These are phyloP conservation scores for Patellifolia procumbens DNA, from an alignment of 179 eudicot species.

Conservation along the genomic window DNA sequence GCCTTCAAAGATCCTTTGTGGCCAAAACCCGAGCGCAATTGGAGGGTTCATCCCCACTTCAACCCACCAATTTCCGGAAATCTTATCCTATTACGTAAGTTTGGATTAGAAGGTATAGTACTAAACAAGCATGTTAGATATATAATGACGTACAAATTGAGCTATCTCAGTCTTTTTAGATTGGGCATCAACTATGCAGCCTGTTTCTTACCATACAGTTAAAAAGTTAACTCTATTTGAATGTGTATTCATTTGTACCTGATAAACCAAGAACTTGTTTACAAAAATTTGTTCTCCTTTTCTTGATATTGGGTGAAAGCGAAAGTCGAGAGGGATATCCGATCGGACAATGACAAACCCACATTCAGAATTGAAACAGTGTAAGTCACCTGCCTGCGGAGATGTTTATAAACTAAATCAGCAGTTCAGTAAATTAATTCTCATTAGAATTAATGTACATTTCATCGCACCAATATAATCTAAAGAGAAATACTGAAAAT, in stretches of 20 bases:
- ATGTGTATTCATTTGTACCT: conserved; percentile 18
- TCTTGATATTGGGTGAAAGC: neutral
- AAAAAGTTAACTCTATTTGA: neutral
- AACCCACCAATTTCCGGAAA: conserved; percentile 25
- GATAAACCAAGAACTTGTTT: conserved; percentile 17
- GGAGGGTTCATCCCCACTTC: neutral
- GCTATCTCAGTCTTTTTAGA: neutral
- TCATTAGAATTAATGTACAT: neutral
- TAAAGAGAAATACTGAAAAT: neutral
- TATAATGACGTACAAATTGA: no score
- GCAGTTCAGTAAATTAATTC: neutral
- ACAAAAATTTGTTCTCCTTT: neutral
- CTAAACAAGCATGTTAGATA: neutral
- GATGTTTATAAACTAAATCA: neutral
- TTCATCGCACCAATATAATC: neutral
- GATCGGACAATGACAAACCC: conserved; percentile 20
- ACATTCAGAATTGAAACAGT: conserved; percentile 30
- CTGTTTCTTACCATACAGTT: neutral
- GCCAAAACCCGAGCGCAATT: conserved; percentile 26
- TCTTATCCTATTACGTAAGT: conserved; percentile 11
- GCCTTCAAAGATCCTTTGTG: conserved; percentile 13
- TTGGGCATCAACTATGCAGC: neutral
- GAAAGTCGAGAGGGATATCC: conserved; percentile 17
- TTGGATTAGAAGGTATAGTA: neutral
- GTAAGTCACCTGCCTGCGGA: conserved; percentile 23